Evolutionary conservation across 192 early-diverging fungal genomes (phyloP).

Genomic region (Coemansia sp.): DNA sequence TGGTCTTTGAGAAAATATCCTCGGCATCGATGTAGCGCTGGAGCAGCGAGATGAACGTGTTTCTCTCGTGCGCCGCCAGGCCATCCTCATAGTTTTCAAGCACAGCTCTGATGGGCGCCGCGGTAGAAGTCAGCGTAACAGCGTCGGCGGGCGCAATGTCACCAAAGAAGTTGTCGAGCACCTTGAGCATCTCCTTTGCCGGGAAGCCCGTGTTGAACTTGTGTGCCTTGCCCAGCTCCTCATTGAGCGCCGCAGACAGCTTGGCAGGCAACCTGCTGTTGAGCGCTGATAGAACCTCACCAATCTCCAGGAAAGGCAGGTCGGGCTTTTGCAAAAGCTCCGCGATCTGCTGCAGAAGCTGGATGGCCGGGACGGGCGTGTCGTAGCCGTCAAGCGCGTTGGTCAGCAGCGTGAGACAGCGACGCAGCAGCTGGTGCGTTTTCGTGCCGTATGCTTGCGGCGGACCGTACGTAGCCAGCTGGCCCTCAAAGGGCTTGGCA

Average conservation of each 20-base stretch:
- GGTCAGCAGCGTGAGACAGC: slow-evolving; percentile 63
- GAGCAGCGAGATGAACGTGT: slow-evolving; percentile 71
- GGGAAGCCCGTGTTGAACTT: slow-evolving; percentile 60
- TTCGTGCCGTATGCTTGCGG: slow-evolving; percentile 86
- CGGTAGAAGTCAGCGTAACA: slow-evolving; percentile 57
- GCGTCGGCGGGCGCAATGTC: slow-evolving; percentile 65
- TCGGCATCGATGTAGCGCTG: slow-evolving; percentile 86
- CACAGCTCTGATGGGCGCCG: slow-evolving; percentile 67
- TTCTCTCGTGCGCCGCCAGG: slow-evolving; percentile 71
- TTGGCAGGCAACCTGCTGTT: slow-evolving; percentile 81
- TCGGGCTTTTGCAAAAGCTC: slow-evolving; percentile 73
- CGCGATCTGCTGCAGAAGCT: slow-evolving; percentile 67
- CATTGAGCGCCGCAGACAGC: slow-evolving; percentile 57
- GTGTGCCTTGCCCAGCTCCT: slow-evolving; percentile 48
- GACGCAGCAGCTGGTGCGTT: slow-evolving; percentile 78
- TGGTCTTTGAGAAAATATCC: slow-evolving; percentile 69
- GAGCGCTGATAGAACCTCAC: slow-evolving; percentile 75
- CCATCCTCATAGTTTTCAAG: slow-evolving; percentile 72
- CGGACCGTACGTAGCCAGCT: slow-evolving; percentile 67
- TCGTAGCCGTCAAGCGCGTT: slow-evolving; percentile 83
- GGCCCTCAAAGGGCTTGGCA: slow-evolving; percentile 80
- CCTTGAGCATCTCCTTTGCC: slow-evolving; percentile 62
- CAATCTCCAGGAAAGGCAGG: slow-evolving; percentile 83
- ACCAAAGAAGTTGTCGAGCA: slow-evolving; percentile 59
- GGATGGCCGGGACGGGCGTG: slow-evolving; percentile 54